phyloP scores from a whole-genome alignment of 495 filamentous ascomycete species.

The Penicillium nucicola region DNA sequence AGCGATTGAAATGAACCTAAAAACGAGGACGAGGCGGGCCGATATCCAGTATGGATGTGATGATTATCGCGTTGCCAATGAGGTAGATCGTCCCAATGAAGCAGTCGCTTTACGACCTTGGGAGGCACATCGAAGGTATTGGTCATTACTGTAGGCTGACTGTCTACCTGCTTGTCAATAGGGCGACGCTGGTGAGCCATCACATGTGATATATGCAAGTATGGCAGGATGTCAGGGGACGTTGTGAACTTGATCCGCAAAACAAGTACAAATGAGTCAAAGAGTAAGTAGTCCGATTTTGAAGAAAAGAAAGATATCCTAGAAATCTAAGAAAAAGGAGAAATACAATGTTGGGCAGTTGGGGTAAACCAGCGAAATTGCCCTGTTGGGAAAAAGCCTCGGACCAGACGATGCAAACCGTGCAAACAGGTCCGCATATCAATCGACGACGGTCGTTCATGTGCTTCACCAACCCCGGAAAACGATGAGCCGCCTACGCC shows the following conservation, averaged over 20 bases:
- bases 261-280: slow-evolving; percentile 14
- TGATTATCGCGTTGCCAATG: slow-evolving; percentile 76
- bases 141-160: slow-evolving; percentile 14
- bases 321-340: slow-evolving; percentile 5
- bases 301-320: neutral
- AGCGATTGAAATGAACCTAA: slow-evolving; percentile 60
- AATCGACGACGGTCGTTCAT: slow-evolving; percentile 5
- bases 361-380: slow-evolving; percentile 12
- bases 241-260: slow-evolving; percentile 12
- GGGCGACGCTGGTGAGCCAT: slow-evolving; percentile 40
- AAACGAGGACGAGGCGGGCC: slow-evolving; percentile 66
- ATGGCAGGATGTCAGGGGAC: slow-evolving; percentile 7
- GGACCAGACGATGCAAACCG: slow-evolving; percentile 21
- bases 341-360: slow-evolving; percentile 23
- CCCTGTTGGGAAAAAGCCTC: slow-evolving; percentile 20
- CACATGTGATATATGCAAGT: slow-evolving; percentile 20
- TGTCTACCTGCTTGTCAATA: slow-evolving; percentile 19
- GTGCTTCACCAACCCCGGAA: slow-evolving; percentile 15
- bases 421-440: slow-evolving; percentile 11
- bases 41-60: slow-evolving; percentile 70
- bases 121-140: slow-evolving; percentile 28
- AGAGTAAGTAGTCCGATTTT: too few relatives aligned
- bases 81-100: slow-evolving; percentile 64
- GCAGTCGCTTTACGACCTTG: slow-evolving; percentile 32
- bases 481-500: slow-evolving; percentile 64